phyloP scores from a whole-genome alignment of 2,329 filamentous ascomycete genomes.

The Fusarium duplospermum region DNA sequence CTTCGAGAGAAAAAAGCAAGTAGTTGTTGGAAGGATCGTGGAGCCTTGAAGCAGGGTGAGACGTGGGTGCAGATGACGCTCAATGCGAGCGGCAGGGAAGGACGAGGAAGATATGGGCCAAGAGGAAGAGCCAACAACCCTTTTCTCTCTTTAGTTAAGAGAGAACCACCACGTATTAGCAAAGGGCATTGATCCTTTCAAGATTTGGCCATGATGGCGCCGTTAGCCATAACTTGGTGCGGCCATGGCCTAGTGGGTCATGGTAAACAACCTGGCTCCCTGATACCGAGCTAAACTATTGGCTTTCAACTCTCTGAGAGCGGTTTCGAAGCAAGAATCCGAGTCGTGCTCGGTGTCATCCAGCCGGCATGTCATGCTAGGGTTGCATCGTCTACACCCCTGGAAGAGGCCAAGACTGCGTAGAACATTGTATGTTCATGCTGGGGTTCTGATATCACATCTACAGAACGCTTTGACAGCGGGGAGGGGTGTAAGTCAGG shows the following conservation, averaged over 20 bases:
- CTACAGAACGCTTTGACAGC: not conserved
- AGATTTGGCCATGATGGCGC: conserved; percentile 6
- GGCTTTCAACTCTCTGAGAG: not conserved
- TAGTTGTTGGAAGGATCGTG: not conserved
- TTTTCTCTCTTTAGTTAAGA: not conserved
- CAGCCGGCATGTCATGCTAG: conserved; percentile 4
- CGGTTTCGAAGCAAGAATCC: not conserved
- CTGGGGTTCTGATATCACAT: conserved; percentile 2
- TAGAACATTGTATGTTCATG: conserved; percentile 8
- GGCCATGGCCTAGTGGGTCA: conserved; percentile 1
- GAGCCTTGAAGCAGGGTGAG: not conserved
- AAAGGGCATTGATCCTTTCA: conserved; percentile 18
- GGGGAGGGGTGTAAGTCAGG: conserved; percentile 1
- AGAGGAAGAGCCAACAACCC: not conserved
- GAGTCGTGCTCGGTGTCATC: not conserved
- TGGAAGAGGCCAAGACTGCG: not conserved
- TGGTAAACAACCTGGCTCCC: not conserved
- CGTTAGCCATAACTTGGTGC: not conserved
- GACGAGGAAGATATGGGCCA: conserved; percentile 5
- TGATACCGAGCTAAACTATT: not conserved
- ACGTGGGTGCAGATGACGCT: not conserved
- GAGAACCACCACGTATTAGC: not conserved
- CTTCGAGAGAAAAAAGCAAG: not conserved
- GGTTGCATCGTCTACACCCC: conserved; percentile 16
- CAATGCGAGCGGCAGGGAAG: not conserved